Base-by-base conservation (phyloP, 192 early-diverging fungal species). In the Gigaspora rosea region DNA sequence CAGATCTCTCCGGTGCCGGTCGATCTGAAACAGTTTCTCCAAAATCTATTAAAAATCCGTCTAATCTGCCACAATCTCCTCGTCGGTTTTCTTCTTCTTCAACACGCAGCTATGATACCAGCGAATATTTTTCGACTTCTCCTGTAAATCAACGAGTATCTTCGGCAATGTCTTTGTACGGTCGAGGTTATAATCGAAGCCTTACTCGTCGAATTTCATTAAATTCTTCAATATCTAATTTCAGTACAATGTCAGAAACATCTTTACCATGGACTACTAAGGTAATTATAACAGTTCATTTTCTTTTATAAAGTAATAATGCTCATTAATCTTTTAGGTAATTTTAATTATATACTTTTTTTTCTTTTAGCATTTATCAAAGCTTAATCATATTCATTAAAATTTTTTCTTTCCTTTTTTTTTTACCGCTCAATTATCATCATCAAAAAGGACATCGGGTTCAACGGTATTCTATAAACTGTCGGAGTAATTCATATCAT, bases 391-490 rank as follows among this genome's bases (percentile, higher is more conserved):
- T 50, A 69, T 50, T 41, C 49, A 69, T 22, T 69, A 32, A 35
- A n/a, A 8, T 16, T 66, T 32, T 69, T 16, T 69, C 13, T 47
- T 51, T 51, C 13, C 49, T 51, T 69, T 48, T 48, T 67, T 20
- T 18, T 48, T n/a, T 18, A 32, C 48, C 48, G 9, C 12, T 50
- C 2, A 27, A 50, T 49, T 48, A 0, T 8, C 16, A 62, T 56
- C 18, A 0, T 18, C 12, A 56, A 56, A 61, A 74, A 82, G 68
- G 92, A 95, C 79, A 93, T 95, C 81, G 94, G 94, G 15, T 89
- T 87, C 70, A 93, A 95, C 82, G 91, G 92, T 76, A 94, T 91
- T 63, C 15, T n/a, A 56, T 56, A 18, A n/a, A 56, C 18, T n/a
- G 18, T 18, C 18, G 52, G 12, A 56, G 12, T 56, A 56, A 18